phyloP scores from a whole-genome alignment of 768 basidiomycete species.

The Cystofilobasidium macerans region DNA sequence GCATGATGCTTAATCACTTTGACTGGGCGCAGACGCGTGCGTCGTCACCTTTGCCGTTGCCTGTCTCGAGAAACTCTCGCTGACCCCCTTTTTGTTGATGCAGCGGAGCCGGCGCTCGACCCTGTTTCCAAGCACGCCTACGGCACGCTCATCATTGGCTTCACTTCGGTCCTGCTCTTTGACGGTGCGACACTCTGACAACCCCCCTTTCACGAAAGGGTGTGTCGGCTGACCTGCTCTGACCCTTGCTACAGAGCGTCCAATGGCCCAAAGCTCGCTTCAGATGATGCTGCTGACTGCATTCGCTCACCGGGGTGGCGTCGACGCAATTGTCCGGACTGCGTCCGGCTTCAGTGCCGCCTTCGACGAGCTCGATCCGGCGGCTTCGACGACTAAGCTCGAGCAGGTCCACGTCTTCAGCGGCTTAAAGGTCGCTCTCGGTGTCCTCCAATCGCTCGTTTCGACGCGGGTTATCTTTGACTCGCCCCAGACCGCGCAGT shows the following conservation, averaged over 20 bases:
- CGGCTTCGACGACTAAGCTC: constrained; percentile 39
- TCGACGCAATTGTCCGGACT: constrained; percentile 55
- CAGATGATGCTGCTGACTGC: constrained; percentile 72
- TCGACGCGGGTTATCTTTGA: constrained; percentile 73
- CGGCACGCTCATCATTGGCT: constrained; percentile 48
- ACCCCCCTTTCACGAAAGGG: neutral
- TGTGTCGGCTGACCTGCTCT: neutral
- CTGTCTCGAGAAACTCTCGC: neutral
- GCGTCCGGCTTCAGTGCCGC: constrained; percentile 48
- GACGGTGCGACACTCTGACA: constrained; percentile 44
- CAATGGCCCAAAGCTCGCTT: constrained; percentile 52
- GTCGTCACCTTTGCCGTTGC: constrained; percentile 32
- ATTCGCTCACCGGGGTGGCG: constrained; percentile 60
- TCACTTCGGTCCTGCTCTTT: constrained; percentile 47
- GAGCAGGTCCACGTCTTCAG: constrained; percentile 66
- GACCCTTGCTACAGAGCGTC: constrained; percentile 50
- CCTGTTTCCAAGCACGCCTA: constrained; percentile 34
- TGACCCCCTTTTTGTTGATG: neutral
- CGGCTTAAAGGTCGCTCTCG: constrained; percentile 68
- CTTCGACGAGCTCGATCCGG: constrained; percentile 49
- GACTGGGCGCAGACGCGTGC: constrained; percentile 48
- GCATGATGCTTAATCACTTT: constrained; percentile 62
- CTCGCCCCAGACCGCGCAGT: constrained; percentile 64
- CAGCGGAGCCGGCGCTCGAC: constrained; percentile 7
- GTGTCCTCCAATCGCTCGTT: constrained; percentile 62